These are phyloP conservation scores for Saccharomycopsis schoenii DNA, from an alignment of 805 yeast genomes.

Conservation along the genomic window DNA sequence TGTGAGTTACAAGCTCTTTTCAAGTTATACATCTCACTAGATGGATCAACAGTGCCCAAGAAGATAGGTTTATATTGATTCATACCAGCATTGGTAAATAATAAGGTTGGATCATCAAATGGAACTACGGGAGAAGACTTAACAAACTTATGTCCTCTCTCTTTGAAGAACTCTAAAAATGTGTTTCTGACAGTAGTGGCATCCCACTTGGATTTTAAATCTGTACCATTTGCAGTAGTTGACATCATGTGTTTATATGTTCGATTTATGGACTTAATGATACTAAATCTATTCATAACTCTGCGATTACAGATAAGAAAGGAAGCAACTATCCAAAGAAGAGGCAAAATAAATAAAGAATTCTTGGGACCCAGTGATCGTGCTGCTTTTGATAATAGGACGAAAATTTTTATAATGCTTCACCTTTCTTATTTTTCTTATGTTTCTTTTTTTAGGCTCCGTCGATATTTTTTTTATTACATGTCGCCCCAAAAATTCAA, in stretches of 20 bases:
- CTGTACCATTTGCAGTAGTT: background rate
- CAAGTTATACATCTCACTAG: conserved; percentile 73
- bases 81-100: conserved; percentile 99
- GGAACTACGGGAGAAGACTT: conserved; percentile 95
- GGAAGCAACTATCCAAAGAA: background rate
- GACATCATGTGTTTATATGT: background rate
- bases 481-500: background rate
- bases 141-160: conserved; percentile 64
- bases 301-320: background rate
- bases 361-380: background rate
- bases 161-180: conserved; percentile 71
- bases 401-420: background rate
- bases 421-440: background rate
- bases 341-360: background rate
- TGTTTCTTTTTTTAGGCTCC: background rate
- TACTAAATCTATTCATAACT: background rate
- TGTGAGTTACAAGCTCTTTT: conserved; percentile 93
- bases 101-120: conserved; percentile 92
- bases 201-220: conserved; percentile 30
- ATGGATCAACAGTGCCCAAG: conserved; percentile 94
- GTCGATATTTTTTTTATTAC: background rate
- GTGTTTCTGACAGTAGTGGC: conserved; percentile 44
- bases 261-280: background rate
- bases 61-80: conserved; percentile 97
- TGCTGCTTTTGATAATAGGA: background rate